Evolutionary conservation across 1,139 yeast genomes (phyloP).

Genomic region (Sugiyamaella pinicola): DNA sequence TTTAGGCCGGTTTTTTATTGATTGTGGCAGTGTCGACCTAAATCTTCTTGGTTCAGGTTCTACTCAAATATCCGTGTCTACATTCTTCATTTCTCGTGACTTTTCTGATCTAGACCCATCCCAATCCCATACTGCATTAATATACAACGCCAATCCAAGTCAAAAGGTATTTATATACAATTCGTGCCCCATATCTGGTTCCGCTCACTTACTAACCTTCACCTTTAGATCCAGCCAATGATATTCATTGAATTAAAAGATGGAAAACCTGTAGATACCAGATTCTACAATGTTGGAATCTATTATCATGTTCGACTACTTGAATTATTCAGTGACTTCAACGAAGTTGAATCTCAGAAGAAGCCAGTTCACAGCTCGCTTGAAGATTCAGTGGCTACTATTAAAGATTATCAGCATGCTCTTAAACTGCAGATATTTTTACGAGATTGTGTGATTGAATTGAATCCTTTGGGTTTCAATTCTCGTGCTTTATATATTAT

Average conservation of each 20-base stretch:
- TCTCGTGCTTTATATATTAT: slow-evolving; percentile 57
- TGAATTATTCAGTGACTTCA: slow-evolving; percentile 30
- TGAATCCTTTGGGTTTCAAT: slow-evolving; percentile 45
- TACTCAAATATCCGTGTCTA: slow-evolving; percentile 22
- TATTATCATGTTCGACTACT: slow-evolving; percentile 37
- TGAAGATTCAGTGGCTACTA: slow-evolving; percentile 23
- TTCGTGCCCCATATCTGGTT: neutral
- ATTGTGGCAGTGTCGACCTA: slow-evolving; percentile 37
- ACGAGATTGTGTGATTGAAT: slow-evolving; percentile 36
- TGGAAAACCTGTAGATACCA: slow-evolving; percentile 28
- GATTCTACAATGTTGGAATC: slow-evolving; percentile 32
- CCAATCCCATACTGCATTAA: slow-evolving; percentile 28
- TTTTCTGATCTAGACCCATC: slow-evolving; percentile 28
- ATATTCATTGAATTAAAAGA: slow-evolving; percentile 25
- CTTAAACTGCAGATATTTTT: slow-evolving; percentile 32
- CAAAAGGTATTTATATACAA: slow-evolving; percentile 27
- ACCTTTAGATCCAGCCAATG: slow-evolving; percentile 30
- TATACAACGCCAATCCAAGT: slow-evolving; percentile 33
- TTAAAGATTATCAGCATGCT: slow-evolving; percentile 18
- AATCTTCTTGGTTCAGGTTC: slow-evolving; percentile 21
- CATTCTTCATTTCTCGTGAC: slow-evolving; percentile 30
- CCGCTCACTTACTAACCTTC: neutral
- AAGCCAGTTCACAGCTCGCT: slow-evolving; percentile 3
- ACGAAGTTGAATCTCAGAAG: slow-evolving; percentile 15
- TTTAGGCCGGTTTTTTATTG: slow-evolving; percentile 33